Conservation (phyloP, 164 flowering plant genomes). For the Stephania cephalantha region DNA sequence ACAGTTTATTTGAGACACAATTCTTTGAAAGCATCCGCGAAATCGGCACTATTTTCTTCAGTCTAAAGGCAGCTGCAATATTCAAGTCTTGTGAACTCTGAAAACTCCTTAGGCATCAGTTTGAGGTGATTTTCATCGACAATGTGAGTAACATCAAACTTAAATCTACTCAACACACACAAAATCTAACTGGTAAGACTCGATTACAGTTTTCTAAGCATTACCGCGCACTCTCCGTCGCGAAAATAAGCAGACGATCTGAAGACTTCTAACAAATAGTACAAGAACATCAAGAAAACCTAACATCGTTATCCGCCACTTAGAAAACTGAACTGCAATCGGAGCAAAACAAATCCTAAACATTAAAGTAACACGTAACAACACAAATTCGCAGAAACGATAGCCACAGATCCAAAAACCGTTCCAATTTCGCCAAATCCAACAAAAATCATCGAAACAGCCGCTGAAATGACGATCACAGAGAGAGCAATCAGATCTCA, state of each 20-base stretch:
- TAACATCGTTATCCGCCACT: not conserved
- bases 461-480: not conserved
- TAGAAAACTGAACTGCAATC: not conserved
- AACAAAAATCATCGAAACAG: not conserved
- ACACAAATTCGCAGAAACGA: not conserved
- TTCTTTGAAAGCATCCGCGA: not conserved
- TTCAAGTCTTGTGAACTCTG: not conserved
- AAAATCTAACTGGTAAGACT: not conserved
- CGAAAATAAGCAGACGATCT: too few relatives aligned
- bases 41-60: not conserved
- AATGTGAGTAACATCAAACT: not conserved
- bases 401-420: not conserved
- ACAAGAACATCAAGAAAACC: too few relatives aligned
- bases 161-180: not conserved
- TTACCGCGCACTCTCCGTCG: too few relatives aligned
- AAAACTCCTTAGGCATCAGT: too few relatives aligned
- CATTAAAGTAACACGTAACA: not conserved
- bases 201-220: not conserved
- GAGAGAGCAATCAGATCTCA: not conserved
- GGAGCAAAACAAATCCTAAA: not conserved
- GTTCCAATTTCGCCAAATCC: not conserved
- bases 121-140: not conserved
- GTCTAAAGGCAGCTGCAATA: not conserved
- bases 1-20: not conserved
- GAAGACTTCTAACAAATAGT: too few relatives aligned